These are phyloP conservation scores for Lactuca sativa DNA, from an alignment of 129 eudicot species.

Conservation along the genomic window DNA sequence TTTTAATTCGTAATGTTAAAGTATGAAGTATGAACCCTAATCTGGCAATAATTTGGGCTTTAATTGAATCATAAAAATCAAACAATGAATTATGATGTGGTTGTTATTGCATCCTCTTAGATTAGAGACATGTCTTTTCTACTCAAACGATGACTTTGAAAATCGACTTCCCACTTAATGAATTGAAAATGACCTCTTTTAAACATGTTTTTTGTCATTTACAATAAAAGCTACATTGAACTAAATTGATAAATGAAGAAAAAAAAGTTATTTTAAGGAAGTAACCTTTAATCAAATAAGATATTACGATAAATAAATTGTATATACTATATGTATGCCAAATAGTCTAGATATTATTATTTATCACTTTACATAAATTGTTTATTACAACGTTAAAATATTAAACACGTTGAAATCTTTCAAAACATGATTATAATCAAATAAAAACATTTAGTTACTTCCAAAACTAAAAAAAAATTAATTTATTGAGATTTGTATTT, in stretches of 20 bases:
- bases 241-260: no score
- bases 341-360: no score
- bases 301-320: no score
- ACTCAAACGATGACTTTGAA: constrained; percentile 8
- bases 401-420: background rate
- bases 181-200: constrained; percentile 19
- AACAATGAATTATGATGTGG: background rate
- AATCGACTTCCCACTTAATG: constrained; percentile 23
- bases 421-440: no score
- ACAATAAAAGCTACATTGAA: no score
- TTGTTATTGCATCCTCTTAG: background rate
- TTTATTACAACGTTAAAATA: background rate
- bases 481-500: background rate
- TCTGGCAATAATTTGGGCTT: background rate
- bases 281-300: no score
- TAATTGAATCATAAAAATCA: constrained; percentile 4
- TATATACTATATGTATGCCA: no score
- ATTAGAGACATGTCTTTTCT: constrained; percentile 1
- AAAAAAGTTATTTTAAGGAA: no score
- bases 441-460: no score
- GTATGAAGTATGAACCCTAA: constrained; percentile 6
- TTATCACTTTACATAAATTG: background rate
- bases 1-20: background rate
- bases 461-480: no score
- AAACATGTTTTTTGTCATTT: no score